A percentile compares a stretch with the other conserved stretches of the same genome.
These are phyloP conservation scores for Hypoxylon lenormandii DNA, from an alignment of 495 filamentous ascomycete species.

Conservation along the genomic window DNA sequence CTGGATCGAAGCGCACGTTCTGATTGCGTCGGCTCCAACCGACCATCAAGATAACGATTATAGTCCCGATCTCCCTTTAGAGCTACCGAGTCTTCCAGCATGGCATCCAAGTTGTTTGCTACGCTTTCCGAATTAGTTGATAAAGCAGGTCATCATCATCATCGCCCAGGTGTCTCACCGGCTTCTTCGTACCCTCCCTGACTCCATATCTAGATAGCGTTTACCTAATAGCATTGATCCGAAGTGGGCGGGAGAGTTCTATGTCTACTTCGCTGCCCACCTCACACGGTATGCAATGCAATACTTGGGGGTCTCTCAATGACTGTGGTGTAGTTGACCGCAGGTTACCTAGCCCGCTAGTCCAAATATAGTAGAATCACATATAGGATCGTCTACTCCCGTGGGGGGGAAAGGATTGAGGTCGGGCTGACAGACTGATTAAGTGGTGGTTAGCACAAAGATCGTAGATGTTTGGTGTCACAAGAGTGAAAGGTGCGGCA, in stretches of 20 bases:
- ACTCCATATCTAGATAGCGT: not conserved
- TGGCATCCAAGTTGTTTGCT: slow-evolving; percentile 22
- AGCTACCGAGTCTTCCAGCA: slow-evolving; percentile 5
- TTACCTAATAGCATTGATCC: not conserved
- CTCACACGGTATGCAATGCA: too few species aligned
- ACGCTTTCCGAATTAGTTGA: slow-evolving; percentile 3
- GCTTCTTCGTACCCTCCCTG: too few species aligned
- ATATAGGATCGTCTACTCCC: too few species aligned
- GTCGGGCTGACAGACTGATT: not conserved
- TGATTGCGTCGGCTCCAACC: slow-evolving; percentile 45
- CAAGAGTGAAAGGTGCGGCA: slow-evolving; percentile 10
- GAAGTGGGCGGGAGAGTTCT: too few species aligned
- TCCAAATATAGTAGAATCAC: slow-evolving; percentile 8
- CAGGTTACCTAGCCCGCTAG: not conserved
- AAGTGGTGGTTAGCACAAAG: not conserved
- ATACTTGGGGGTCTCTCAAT: too few species aligned
- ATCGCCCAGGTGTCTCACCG: not conserved
- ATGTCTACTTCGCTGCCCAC: too few species aligned
- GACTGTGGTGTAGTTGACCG: too few species aligned
- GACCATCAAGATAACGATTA: slow-evolving; percentile 38
- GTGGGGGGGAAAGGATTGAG: too few species aligned
- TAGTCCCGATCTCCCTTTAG: slow-evolving; percentile 30
- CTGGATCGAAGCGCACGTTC: slow-evolving; percentile 32
- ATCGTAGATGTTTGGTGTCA: not conserved
- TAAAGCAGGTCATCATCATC: not conserved